Base-by-base conservation (phyloP, 225 moss, liverwort and hornwort genomes). In the Sphagnum contortum region DNA sequence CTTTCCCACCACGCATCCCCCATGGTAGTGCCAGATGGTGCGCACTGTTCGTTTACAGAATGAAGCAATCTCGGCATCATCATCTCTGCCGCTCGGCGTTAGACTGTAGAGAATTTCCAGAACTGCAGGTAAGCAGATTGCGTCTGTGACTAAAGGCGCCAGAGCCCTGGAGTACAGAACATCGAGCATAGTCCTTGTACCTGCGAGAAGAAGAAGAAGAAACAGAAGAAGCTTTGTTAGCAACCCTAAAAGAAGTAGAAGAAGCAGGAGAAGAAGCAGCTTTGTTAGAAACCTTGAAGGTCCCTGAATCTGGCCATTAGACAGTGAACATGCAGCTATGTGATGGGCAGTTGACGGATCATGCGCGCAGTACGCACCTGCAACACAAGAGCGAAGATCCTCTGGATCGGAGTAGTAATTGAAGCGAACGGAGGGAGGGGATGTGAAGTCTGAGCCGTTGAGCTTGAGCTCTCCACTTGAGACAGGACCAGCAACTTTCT, bases 341-440 rank as follows among this genome's bases (percentile, higher is more conserved):
- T 29, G 29, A 29, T 29, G 29, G 29, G 29, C 1, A n/a, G n/a
- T n/a, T n/a, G n/a, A n/a, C n/a, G n/a, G 29, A 29, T 29, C 29
- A 29, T 29, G 29, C 29, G 29, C 29, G 29, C 29, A 29, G 29
- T 29, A 29, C 29, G 29, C 29, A 29, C 29, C 29, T 29, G 29
- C 29, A 29, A 29, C 29, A 29, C 29, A 29, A 29, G 29, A 29
- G 29, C 29, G 29, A 29, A 29, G 29, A 29, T 29, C 29, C 29
- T 9, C 50, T 2, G 70, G 58, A 45, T 76, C 63, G 2, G 57
- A 44, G 70, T 70, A 80, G 67, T 80, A 76, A 48, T 80, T 76
- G 46, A 80, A 80, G n/a, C 64, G 4, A 5, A 80, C 70, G 29
- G 29, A 45, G 0, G 80, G 80, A 61, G 63, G 73, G 0, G 49